phyloP scores from a whole-genome alignment of 768 basidiomycete species.

The Pleurotus cornucopiae region DNA sequence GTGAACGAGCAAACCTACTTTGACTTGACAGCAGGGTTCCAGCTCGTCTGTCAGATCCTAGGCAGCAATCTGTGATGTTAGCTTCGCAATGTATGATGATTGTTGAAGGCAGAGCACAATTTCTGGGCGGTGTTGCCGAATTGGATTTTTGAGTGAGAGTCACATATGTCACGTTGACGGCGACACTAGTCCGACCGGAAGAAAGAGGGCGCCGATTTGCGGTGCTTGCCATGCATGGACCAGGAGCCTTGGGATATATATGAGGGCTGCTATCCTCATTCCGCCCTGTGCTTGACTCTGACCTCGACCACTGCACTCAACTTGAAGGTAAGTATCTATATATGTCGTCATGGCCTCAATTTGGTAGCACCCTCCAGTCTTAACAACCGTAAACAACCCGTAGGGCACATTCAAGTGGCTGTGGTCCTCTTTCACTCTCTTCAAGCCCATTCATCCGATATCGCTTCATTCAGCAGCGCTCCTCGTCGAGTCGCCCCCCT shows the following conservation, averaged over 20 bases:
- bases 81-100: neutral
- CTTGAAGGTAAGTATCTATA: neutral
- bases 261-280: neutral
- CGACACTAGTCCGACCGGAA: conserved; percentile 7
- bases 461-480: neutral
- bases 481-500: neutral
- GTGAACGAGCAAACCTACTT: conserved; percentile 3
- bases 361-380: neutral
- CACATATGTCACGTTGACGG: conserved; percentile 5
- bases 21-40: conserved; percentile 3
- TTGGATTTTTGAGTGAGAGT: neutral
- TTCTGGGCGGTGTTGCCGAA: neutral
- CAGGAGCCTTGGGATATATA: neutral
- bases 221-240: neutral
- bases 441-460: neutral
- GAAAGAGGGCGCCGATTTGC: neutral
- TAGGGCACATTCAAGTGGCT: conserved; percentile 2
- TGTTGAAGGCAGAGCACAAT: neutral
- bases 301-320: neutral
- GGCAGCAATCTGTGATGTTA: neutral
- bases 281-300: neutral
- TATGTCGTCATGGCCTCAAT: conserved; percentile 3
- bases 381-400: conserved; percentile 5
- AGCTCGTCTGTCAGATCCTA: neutral
- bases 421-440: conserved; percentile 8